Base-by-base conservation (phyloP, 805 yeast genomes). In the Lachancea mirantina region DNA sequence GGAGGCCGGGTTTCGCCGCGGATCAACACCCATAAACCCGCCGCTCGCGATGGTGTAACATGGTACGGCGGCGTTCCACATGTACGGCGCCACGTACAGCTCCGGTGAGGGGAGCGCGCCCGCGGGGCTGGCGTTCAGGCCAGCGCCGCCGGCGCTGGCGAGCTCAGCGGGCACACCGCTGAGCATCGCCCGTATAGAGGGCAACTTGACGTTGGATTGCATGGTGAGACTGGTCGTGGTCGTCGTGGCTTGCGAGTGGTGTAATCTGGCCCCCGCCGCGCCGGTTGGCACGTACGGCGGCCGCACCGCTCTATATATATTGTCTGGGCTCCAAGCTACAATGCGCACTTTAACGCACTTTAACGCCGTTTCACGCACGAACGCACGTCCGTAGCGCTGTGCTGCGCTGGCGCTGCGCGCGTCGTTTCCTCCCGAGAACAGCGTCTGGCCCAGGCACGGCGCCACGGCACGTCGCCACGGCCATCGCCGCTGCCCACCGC, bases 161-260 rank as follows among this genome's bases (percentile, higher is more conserved):
- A 13, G 26, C 19, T 21, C 32, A 22, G 15, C 14, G 19, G 14
- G 30, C 14, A 26, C 30, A 21, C 19, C 20, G 21, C 21, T 18
- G 26, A 34, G 30, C 17, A 34, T 21, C n/a, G 34, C 10, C 23
- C 33, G 24, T 15, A 34, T 28, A 16, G 38, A 34, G 25, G 38
- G 38, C 10, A 34, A 21, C 13, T 23, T 16, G 8, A 33, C 30
- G 2, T 28, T 19, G 24, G 23, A 23, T 5, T 19, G 34, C 32
- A 19, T 14, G 13, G 16, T 17, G 23, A 26, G 5, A 20, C 19
- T 11, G 10, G 19, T 26, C 10, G 28, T 15, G 16, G 19, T 14
- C n/a, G 8, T 15, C 10, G 19, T 26, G 10, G 16, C 14, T 26
- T 9, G 18, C 19, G 16, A 4, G n/a, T n/a, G n/a, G n/a, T n/a